phyloP scores from a whole-genome alignment of 192 early-diverging fungal genomes.

The Coemansia sp. region DNA sequence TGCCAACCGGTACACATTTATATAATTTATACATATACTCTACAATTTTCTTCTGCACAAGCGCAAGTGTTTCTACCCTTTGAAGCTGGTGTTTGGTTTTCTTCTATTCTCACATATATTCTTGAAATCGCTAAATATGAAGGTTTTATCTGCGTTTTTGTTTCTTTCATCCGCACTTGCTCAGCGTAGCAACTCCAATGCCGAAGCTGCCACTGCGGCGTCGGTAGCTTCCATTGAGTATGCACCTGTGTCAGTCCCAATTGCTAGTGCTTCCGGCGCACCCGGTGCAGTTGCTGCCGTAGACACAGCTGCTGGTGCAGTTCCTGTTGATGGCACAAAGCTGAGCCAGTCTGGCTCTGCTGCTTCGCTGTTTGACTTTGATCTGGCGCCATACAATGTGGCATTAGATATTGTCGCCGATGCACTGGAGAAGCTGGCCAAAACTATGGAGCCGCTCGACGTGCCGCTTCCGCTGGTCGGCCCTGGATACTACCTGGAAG shows the following conservation, averaged over 20 bases:
- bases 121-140: slow-evolving; percentile 18
- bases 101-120: neutral
- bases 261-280: neutral
- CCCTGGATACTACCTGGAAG: slow-evolving; percentile 49
- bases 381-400: slow-evolving; percentile 49
- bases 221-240: neutral
- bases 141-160: slow-evolving; percentile 35
- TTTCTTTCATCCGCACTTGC: slow-evolving; percentile 38
- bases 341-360: slow-evolving; percentile 9
- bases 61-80: neutral
- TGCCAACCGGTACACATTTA: neutral
- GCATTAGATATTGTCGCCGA: slow-evolving; percentile 51
- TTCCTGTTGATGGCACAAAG: neutral
- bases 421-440: slow-evolving; percentile 46
- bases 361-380: slow-evolving; percentile 49
- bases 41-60: neutral
- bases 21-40: slow-evolving; percentile 8
- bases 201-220: neutral
- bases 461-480: slow-evolving; percentile 48
- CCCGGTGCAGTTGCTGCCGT: neutral
- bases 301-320: neutral
- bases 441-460: slow-evolving; percentile 50
- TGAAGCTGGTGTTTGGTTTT: slow-evolving; percentile 6
- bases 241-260: neutral
- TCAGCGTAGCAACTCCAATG: slow-evolving; percentile 12